Base-by-base conservation (phyloP, 805 yeast species). In the Hanseniaspora osmophila region DNA sequence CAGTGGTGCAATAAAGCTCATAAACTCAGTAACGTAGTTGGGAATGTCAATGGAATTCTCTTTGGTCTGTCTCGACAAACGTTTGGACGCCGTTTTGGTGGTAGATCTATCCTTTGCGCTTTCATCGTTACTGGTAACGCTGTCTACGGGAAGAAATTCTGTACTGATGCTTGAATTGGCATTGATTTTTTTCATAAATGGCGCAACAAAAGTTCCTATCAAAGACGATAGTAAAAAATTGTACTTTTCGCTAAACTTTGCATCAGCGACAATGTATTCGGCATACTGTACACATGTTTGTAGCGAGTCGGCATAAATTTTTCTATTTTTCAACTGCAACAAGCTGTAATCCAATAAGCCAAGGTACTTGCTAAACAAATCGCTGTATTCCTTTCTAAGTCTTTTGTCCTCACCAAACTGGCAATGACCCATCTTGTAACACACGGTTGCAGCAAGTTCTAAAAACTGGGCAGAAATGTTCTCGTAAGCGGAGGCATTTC, bases 341-440 rank as follows among this genome's bases (percentile, higher is more conserved):
- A n/a, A 47, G 6, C 56, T 53, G 10, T 49, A 39, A 30, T 57
- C 60, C 30, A 30, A 33, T 7, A 50, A 44, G 52, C 66, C 42
- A 17, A 63, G 54, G n/a, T 60, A 56, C 49, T 61, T 68, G 41
- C 62, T 22, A 49, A 71, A 72, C 1, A 62, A 44, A 30, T 77
- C 84, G 3, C 65, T 54, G 6, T 67, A 43, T 27, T 82, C 94
- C 55, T 75, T 79, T 43, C 71, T 67, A 17, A 73, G 65, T 49
- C 75, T 74, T 52, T 68, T 75, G 47, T 74, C 78, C 19, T 77
- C 79, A 2, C 84, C 83, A 56, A 74, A 71, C 49, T 77, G 77
- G 2, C 80, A 67, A 18, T 64, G 65, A n/a, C 71, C 69, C 2
- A 82, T 55, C 52, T 84, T 84, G 18, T 64, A 53, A 2, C 80